These are phyloP conservation scores for Ochromonas danica DNA, from an alignment of 108 stramenopile genomes.

Conservation along the genomic window DNA sequence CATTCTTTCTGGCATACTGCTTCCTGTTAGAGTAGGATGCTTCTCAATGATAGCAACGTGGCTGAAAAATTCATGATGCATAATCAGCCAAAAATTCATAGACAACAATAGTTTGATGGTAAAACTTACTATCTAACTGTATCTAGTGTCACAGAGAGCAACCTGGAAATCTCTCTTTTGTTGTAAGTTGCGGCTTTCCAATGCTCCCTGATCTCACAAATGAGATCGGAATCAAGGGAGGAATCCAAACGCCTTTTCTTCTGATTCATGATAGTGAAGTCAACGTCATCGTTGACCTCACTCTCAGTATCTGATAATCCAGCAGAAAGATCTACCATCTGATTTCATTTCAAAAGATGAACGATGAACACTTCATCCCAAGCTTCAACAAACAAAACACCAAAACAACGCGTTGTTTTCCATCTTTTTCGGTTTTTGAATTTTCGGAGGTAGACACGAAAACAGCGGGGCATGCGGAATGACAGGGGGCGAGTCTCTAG, in stretches of 20 bases:
- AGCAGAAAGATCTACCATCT: slow-evolving; percentile 9
- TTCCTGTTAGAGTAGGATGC: slow-evolving; percentile 15
- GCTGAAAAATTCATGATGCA: slow-evolving; percentile 10
- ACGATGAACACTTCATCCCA: too few relatives aligned
- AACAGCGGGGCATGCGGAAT: slow-evolving; percentile 3
- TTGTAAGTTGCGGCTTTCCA: slow-evolving; percentile 2
- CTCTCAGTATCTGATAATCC: neutral
- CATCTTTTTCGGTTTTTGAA: too few relatives aligned
- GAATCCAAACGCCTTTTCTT: slow-evolving; percentile 15
- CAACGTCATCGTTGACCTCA: slow-evolving; percentile 5
- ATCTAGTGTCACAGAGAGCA: slow-evolving; percentile 15
- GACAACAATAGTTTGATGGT: slow-evolving; percentile 16
- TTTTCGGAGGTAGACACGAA: too few relatives aligned
- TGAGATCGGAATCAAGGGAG: slow-evolving; percentile 5
- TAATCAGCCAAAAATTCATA: slow-evolving; percentile 17
- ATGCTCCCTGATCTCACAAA: slow-evolving; percentile 10
- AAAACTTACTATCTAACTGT: slow-evolving; percentile 2
- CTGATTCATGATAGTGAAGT: slow-evolving; percentile 9
- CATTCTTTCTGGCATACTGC: slow-evolving; percentile 5
- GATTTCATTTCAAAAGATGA: slow-evolving; percentile 6
- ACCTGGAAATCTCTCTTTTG: slow-evolving; percentile 15
- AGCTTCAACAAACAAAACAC: too few relatives aligned
- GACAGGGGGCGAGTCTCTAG: slow-evolving; percentile 4
- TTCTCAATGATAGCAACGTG: slow-evolving; percentile 10
- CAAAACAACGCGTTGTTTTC: too few relatives aligned